phyloP scores from a whole-genome alignment of 768 basidiomycete genomes.

The Lactarius vividus region DNA sequence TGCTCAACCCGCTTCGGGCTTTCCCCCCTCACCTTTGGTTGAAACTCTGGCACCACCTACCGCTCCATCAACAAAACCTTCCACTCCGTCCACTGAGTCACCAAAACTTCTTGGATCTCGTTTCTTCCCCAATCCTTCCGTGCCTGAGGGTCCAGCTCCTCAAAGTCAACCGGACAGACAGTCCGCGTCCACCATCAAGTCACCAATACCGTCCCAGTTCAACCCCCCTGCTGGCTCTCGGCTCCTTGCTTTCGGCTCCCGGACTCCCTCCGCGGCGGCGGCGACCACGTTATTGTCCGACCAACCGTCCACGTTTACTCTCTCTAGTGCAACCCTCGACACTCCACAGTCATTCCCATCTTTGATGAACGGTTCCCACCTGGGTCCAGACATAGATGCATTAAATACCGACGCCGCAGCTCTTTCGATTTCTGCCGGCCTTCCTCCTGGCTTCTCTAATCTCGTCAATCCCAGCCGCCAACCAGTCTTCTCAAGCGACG shows the following conservation, averaged over 20 bases:
- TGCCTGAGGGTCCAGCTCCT: constrained; percentile 14
- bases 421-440: constrained; percentile 1
- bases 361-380: constrained; percentile 16
- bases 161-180: constrained; percentile 20
- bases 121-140: constrained; percentile 36
- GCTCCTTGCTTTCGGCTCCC: constrained; percentile 42
- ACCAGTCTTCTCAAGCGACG: constrained; percentile 13
- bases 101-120: constrained; percentile 35
- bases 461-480: constrained; percentile 10
- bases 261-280: constrained; percentile 29
- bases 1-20: constrained; percentile 5
- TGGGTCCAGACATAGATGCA: constrained; percentile 7
- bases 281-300: constrained; percentile 11
- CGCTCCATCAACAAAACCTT: constrained; percentile 23
- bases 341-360: constrained; percentile 26
- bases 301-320: constrained; percentile 25
- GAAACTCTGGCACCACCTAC: constrained; percentile 10
- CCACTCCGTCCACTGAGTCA: constrained; percentile 25
- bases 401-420: neutral
- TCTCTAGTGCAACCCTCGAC: constrained; percentile 27
- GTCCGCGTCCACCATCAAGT: constrained; percentile 22
- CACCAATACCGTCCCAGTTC: constrained; percentile 36
- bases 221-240: constrained; percentile 43
- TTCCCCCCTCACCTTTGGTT: constrained; percentile 6
- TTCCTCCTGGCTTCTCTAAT: constrained; percentile 19